These are phyloP conservation scores for Nicotiana attenuata DNA, from an alignment of 257 asterid genomes.

Conservation along the genomic window DNA sequence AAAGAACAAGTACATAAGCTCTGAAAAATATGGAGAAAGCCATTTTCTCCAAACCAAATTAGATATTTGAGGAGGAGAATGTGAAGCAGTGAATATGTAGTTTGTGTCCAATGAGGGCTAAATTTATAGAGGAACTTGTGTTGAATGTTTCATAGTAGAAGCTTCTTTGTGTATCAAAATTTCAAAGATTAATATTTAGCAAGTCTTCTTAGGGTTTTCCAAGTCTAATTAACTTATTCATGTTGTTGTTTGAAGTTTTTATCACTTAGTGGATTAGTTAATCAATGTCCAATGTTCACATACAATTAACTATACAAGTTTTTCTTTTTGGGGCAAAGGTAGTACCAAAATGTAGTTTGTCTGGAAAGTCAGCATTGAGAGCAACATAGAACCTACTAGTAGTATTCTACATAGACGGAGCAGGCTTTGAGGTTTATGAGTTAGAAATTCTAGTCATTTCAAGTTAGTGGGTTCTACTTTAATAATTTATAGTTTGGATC, in stretches of 20 bases:
- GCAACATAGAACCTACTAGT: background rate
- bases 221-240: background rate
- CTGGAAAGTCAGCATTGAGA: background rate
- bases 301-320: background rate
- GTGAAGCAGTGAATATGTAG: background rate
- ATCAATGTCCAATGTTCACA: background rate
- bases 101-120: background rate
- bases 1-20: background rate
- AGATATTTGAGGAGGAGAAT: background rate
- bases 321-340: background rate
- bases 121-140: background rate
- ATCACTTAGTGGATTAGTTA: background rate
- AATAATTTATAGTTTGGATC: no score
- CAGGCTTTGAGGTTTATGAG: no score
- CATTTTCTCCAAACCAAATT: background rate
- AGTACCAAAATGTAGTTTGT: background rate
- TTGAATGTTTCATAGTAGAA: constrained; percentile 23
- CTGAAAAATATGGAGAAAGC: background rate
- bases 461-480: no score
- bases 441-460: no score
- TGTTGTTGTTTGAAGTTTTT: background rate
- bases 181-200: background rate
- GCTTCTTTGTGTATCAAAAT: constrained; percentile 13
- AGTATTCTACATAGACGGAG: background rate
- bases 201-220: background rate